phyloP scores from a whole-genome alignment of 495 filamentous ascomycete species.

The Trichoderma asperelloides region DNA sequence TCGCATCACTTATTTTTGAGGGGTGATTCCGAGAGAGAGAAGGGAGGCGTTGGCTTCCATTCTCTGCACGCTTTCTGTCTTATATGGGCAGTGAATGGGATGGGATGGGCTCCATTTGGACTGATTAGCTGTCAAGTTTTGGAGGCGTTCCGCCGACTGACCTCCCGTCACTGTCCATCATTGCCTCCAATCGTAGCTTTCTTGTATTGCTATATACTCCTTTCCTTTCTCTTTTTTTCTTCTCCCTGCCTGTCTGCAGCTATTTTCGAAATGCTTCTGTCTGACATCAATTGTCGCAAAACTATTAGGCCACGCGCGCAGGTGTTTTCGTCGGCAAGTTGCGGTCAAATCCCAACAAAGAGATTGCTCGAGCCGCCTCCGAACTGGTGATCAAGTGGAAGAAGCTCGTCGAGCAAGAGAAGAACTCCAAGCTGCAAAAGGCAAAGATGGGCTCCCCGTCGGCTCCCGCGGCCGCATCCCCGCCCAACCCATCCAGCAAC shows the following conservation, averaged over 20 bases:
- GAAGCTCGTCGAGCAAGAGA: constrained; percentile 59
- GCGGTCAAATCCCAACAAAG: constrained; percentile 62
- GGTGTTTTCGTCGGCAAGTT: constrained; percentile 82
- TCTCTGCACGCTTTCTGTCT: too few relatives aligned
- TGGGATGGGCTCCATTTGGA: too few relatives aligned
- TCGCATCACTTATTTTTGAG: not conserved
- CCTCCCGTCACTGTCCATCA: too few relatives aligned
- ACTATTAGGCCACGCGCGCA: constrained; percentile 67
- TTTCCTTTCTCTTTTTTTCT: not conserved
- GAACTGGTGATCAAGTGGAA: constrained; percentile 88
- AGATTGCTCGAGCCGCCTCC: constrained; percentile 62
- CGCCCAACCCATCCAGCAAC: constrained; percentile 27
- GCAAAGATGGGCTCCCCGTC: constrained; percentile 33
- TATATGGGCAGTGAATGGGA: too few relatives aligned
- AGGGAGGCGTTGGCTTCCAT: not conserved
- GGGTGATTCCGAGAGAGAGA: not conserved
- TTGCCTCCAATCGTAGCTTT: too few relatives aligned
- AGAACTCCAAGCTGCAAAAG: constrained; percentile 40
- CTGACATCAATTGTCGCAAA: constrained; percentile 5
- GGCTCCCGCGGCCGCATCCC: constrained; percentile 23
- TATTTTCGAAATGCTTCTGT: not conserved
- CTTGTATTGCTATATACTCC: not conserved
- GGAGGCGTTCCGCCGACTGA: too few relatives aligned
- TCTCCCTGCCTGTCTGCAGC: not conserved
- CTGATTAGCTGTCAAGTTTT: too few relatives aligned